phyloP scores from a whole-genome alignment of 2,329 filamentous ascomycete genomes.

The Lecanicillium sp. region DNA sequence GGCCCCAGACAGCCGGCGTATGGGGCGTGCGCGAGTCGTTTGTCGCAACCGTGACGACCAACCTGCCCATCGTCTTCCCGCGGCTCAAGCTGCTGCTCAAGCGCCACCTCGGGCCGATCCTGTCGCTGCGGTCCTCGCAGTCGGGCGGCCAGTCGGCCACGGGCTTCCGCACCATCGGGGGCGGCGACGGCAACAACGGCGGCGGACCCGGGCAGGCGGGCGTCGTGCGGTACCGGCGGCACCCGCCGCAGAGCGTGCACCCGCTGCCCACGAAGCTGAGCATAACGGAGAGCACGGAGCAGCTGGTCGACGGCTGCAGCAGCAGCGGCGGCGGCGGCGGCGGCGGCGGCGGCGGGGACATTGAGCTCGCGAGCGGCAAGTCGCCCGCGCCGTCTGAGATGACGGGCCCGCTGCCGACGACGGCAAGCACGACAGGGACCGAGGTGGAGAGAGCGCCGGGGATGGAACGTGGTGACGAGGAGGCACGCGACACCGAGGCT shows the following conservation, averaged over 20 bases:
- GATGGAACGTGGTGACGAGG: no score
- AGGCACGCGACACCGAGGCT: slow-evolving; percentile 7
- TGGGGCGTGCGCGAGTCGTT: slow-evolving; percentile 25
- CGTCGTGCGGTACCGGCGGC: not conserved
- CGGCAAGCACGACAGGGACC: no score
- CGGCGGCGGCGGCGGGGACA: no score
- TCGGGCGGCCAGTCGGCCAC: slow-evolving; percentile 3
- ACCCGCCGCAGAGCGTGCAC: slow-evolving; percentile 5
- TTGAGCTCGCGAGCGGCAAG: slow-evolving; percentile 5
- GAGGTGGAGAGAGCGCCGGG: no score
- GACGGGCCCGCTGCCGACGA: not conserved
- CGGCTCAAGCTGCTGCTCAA: slow-evolving; percentile 22
- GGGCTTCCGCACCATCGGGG: slow-evolving; percentile 9
- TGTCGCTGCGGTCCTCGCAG: slow-evolving; percentile 19
- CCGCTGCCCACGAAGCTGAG: slow-evolving; percentile 10
- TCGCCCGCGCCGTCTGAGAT: not conserved
- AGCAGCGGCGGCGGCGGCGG: no score
- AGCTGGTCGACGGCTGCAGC: slow-evolving; percentile 3
- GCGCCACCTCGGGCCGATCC: slow-evolving; percentile 17
- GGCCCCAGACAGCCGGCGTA: slow-evolving; percentile 8
- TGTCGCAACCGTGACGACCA: slow-evolving; percentile 33
- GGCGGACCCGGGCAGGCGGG: no score
- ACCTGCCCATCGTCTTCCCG: slow-evolving; percentile 29
- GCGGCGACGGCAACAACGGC: slow-evolving; percentile 4
- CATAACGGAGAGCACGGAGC: slow-evolving; percentile 10